Evolutionary conservation across 805 yeast genomes (phyloP).

Genomic region (Kluyveromyces siamensis): DNA sequence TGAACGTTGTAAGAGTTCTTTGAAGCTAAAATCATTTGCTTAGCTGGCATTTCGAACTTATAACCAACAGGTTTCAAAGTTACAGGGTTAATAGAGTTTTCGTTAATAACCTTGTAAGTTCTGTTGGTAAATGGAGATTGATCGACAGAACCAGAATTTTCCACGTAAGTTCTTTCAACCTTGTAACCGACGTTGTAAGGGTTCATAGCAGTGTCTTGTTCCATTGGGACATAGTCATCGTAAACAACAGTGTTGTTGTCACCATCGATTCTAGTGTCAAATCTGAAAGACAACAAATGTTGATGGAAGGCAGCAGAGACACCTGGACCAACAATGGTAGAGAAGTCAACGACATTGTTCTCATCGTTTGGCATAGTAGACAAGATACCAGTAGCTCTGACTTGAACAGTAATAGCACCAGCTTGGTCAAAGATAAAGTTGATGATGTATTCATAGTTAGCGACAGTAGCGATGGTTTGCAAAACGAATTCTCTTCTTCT

Average conservation of each 20-base stretch:
- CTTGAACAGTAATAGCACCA: conserved; percentile 69
- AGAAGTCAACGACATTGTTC: conserved; percentile 53
- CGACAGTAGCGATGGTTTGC: conserved; percentile 77
- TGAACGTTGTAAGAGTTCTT: conserved; percentile 53
- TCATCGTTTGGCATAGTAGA: conserved; percentile 78
- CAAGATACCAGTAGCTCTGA: conserved; percentile 79
- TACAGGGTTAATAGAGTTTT: conserved; percentile 57
- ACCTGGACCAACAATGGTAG: conserved; percentile 70
- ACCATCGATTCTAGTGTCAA: conserved; percentile 78
- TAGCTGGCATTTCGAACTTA: conserved; percentile 64
- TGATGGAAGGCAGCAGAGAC: conserved; percentile 82
- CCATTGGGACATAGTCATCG: conserved; percentile 61
- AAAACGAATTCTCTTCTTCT: conserved; percentile 73
- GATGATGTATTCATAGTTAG: conserved; percentile 72
- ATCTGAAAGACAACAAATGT: conserved; percentile 69
- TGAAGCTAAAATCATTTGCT: conserved; percentile 65
- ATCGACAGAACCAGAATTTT: conserved; percentile 62
- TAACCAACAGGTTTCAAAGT: conserved; percentile 69
- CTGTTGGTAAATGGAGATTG: conserved; percentile 71
- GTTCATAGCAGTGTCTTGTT: conserved; percentile 43
- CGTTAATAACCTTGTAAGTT: conserved; percentile 67
- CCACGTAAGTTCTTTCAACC: conserved; percentile 53
- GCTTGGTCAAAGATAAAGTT: conserved; percentile 68
- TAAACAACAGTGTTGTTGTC: conserved; percentile 64
- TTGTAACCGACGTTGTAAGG: conserved; percentile 65